Conservation (phyloP, 176 grass and related monocot genomes). For the Hsuehochloa calcarea region DNA sequence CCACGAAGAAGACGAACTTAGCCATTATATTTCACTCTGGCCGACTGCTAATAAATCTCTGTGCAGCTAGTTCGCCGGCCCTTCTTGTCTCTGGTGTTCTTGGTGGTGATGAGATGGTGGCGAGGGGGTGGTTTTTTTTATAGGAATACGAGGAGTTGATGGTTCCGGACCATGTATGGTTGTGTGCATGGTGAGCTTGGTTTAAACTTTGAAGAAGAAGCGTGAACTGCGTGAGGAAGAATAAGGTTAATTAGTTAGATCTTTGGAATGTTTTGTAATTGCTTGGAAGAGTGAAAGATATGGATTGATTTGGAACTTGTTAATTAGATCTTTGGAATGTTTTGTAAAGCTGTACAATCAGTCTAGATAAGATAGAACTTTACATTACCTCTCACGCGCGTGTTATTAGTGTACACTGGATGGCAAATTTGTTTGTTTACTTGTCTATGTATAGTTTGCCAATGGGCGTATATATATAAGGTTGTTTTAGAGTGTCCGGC, state of each 20-base stretch:
- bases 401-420: background rate
- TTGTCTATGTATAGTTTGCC: background rate
- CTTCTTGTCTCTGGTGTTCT: background rate
- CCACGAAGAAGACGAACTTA: background rate
- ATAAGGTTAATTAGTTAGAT: background rate
- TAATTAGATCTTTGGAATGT: background rate
- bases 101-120: background rate
- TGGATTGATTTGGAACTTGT: background rate
- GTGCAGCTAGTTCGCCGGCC: background rate
- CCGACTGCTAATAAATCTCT: background rate
- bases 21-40: constrained; percentile 6
- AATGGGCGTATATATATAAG: background rate
- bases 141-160: background rate
- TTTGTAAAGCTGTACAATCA: background rate
- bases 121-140: constrained; percentile 5
- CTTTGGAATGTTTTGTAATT: background rate
- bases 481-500: background rate
- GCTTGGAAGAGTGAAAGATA: background rate
- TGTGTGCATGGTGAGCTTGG: constrained; percentile 16
- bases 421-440: background rate
- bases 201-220: constrained; percentile 5
- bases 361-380: background rate
- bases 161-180: background rate
- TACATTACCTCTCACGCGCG: background rate
- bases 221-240: background rate